Evolutionary conservation across 228 moss, liverwort and hornwort genomes (phyloP).

Genomic region (Sphagnum magellanicum): DNA sequence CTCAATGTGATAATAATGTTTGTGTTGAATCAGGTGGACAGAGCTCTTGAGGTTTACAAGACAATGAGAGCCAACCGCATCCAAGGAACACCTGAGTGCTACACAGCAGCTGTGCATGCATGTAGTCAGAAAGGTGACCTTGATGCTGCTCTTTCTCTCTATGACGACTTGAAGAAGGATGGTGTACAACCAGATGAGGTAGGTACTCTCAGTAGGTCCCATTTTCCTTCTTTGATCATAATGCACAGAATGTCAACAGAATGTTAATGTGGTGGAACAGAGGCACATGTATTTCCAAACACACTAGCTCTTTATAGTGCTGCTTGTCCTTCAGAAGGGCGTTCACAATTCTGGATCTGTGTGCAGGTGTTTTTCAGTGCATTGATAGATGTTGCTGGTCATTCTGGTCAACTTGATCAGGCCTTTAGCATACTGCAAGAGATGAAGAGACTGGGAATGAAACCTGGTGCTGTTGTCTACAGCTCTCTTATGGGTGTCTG

Average conservation of each 20-base stretch:
- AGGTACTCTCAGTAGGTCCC: not conserved
- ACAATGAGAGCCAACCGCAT: slow-evolving; percentile 53
- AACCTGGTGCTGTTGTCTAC: slow-evolving; percentile 59
- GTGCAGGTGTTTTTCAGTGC: slow-evolving; percentile 93
- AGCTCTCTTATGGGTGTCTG: slow-evolving; percentile 97
- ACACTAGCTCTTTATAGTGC: too few species aligned
- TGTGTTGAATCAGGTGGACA: slow-evolving; percentile 41
- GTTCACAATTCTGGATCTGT: not conserved
- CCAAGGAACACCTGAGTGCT: slow-evolving; percentile 75
- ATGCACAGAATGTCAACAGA: not conserved
- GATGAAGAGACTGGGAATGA: slow-evolving; percentile 59
- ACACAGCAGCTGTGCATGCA: slow-evolving; percentile 91
- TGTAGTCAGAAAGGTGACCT: slow-evolving; percentile 76
- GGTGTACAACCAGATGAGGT: slow-evolving; percentile 91
- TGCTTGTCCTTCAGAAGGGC: too few species aligned
- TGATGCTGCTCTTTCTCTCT: slow-evolving; percentile 59
- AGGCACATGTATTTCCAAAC: too few species aligned
- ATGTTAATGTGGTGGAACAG: not conserved
- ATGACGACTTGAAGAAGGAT: slow-evolving; percentile 66
- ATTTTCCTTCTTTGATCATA: not conserved
- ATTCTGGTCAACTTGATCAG: slow-evolving; percentile 62
- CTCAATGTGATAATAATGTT: too few species aligned
- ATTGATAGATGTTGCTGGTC: slow-evolving; percentile 86
- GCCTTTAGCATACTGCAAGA: slow-evolving; percentile 69
- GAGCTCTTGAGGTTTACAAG: slow-evolving; percentile 81